A percentile compares a stretch with the other conserved stretches of the same genome.
Evolutionary conservation across 2,329 filamentous ascomycete genomes (phyloP).

Genomic region (Dryadomyces sulphureus): DNA sequence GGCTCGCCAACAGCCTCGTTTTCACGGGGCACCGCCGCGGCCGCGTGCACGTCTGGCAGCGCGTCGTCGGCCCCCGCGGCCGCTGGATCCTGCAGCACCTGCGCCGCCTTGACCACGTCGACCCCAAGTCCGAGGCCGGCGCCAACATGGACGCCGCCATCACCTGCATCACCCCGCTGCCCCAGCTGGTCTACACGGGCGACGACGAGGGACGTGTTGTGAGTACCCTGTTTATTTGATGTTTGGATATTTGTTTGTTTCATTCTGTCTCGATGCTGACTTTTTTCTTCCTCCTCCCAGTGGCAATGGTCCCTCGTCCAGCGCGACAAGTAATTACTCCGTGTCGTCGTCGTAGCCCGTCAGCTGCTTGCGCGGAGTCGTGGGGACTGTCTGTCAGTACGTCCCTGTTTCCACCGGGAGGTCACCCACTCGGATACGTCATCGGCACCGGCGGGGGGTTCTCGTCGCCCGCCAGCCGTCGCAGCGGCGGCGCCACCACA

Average conservation of each 20-base stretch:
- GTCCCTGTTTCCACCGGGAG: not conserved
- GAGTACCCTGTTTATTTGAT: constrained; percentile 26
- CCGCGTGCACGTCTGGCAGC: constrained; percentile 64
- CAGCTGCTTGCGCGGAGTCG: constrained; percentile 42
- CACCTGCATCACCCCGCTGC: constrained; percentile 73
- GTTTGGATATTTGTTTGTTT: not conserved
- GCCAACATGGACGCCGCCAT: constrained; percentile 53
- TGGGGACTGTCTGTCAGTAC: constrained; percentile 29
- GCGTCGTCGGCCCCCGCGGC: constrained; percentile 34
- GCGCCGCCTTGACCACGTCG: constrained; percentile 67
- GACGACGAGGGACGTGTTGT: constrained; percentile 89
- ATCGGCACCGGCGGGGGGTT: constrained; percentile 60
- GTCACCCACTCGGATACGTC: constrained; percentile 76
- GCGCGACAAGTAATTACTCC: constrained; percentile 28
- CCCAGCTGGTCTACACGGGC: constrained; percentile 76
- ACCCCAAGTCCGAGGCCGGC: constrained; percentile 47
- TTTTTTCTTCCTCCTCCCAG: constrained; percentile 19
- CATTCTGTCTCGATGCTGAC: not conserved
- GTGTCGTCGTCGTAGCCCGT: constrained; percentile 45
- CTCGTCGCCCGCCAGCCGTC: constrained; percentile 58
- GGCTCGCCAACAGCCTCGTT: constrained; percentile 72
- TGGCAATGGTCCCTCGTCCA: constrained; percentile 50
- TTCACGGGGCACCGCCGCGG: constrained; percentile 82
- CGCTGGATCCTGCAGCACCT: constrained; percentile 66
- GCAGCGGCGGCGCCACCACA: constrained; percentile 57